Evolutionary conservation across 768 basidiomycete genomes (phyloP).

Genomic region (Suillus plorans): DNA sequence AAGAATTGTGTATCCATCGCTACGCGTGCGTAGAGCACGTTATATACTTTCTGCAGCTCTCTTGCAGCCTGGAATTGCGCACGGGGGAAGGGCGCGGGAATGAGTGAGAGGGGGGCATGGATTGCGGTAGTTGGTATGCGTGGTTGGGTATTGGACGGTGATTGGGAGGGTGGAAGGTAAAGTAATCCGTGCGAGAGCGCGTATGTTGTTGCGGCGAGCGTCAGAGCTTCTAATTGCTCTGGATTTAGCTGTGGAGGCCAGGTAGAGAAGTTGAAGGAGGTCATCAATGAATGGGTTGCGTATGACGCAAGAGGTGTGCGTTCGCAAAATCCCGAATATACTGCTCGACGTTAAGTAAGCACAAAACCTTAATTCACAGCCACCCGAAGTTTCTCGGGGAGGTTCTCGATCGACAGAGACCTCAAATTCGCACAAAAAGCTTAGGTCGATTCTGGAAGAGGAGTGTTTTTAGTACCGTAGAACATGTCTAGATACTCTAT

Average conservation of each 20-base stretch:
- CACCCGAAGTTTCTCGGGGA: too few relatives aligned
- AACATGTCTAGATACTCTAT: too few relatives aligned
- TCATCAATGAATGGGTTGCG: slow-evolving; percentile 14
- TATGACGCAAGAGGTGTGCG: too few relatives aligned
- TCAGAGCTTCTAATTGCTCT: slow-evolving; percentile 57
- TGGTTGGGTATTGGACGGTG: slow-evolving; percentile 33
- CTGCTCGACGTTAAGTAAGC: too few relatives aligned
- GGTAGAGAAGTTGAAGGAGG: slow-evolving; percentile 45
- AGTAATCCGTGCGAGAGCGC: slow-evolving; percentile 82
- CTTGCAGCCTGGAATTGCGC: slow-evolving; percentile 63
- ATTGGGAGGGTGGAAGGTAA: slow-evolving; percentile 63
- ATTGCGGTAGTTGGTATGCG: slow-evolving; percentile 70
- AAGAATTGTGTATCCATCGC: slow-evolving; percentile 79
- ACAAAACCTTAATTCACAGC: too few relatives aligned
- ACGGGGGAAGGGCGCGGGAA: slow-evolving; percentile 86
- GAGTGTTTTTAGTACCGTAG: too few relatives aligned
- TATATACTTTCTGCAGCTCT: slow-evolving; percentile 74
- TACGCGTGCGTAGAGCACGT: slow-evolving; percentile 81
- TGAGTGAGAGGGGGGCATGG: slow-evolving; percentile 86
- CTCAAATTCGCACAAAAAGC: too few relatives aligned
- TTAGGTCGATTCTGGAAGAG: too few relatives aligned
- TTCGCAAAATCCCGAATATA: too few relatives aligned
- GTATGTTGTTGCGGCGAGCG: slow-evolving; percentile 71
- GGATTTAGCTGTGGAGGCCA: slow-evolving; percentile 79
- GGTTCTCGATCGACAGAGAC: too few relatives aligned